Conservation (phyloP, 2,329 filamentous ascomycete genomes). For the Metarhizium humberi region DNA sequence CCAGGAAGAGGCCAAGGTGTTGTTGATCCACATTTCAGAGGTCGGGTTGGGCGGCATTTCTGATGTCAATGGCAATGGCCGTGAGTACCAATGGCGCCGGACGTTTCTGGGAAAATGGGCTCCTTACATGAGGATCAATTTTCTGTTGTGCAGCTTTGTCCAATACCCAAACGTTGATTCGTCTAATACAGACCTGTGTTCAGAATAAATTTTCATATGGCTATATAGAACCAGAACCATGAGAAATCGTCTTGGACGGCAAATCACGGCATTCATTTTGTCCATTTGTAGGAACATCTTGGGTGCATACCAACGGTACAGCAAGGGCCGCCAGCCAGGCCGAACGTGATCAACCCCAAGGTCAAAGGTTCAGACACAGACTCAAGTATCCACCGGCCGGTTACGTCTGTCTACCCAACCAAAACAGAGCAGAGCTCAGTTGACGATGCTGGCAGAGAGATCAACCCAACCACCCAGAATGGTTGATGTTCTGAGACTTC, state of each 20-base stretch:
- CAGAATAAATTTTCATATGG: too few species aligned
- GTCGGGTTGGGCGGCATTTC: slow-evolving; percentile 3
- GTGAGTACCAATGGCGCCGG: neutral
- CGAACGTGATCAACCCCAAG: neutral
- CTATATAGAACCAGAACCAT: too few species aligned
- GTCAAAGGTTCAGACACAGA: neutral
- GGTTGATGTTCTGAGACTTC: neutral
- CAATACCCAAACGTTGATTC: too few species aligned
- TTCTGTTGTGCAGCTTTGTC: too few species aligned
- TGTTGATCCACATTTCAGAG: slow-evolving; percentile 6
- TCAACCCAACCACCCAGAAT: neutral
- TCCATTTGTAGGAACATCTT: too few species aligned
- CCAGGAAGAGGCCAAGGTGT: neutral
- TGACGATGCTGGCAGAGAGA: neutral
- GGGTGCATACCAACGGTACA: too few species aligned
- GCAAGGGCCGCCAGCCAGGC: too few species aligned
- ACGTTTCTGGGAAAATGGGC: too few species aligned
- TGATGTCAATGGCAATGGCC: neutral
- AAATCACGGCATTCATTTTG: too few species aligned
- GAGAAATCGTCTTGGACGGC: too few species aligned
- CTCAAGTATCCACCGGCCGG: neutral
- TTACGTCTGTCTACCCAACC: neutral
- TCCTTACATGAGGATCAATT: too few species aligned
- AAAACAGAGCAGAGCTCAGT: neutral
- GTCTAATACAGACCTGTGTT: too few species aligned